Percentiles rank a stretch among this genome's conserved stretches.
phyloP scores from a whole-genome alignment of 2,329 filamentous ascomycete species.

The Paraphaeosphaeria minitans region DNA sequence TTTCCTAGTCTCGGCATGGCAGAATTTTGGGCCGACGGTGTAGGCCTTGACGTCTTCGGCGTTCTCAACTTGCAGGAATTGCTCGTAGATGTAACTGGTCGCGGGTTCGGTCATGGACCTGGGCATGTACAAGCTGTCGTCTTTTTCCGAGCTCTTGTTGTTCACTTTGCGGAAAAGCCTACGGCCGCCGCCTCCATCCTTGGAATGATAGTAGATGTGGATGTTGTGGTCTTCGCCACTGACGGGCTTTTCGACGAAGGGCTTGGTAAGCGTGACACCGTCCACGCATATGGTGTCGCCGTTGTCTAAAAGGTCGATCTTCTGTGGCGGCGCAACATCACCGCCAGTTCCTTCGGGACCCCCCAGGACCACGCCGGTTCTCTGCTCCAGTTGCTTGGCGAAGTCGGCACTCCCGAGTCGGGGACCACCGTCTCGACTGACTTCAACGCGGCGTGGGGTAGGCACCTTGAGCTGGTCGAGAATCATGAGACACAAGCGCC shows the following conservation, averaged over 20 bases:
- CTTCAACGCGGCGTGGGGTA: slow-evolving; percentile 85
- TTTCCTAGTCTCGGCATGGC: slow-evolving; percentile 95
- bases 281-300: slow-evolving; percentile 89
- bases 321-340: slow-evolving; percentile 61
- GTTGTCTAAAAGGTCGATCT: slow-evolving; percentile 86
- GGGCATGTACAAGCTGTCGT: slow-evolving; percentile 75
- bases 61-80: slow-evolving; percentile 95
- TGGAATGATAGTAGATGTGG: slow-evolving; percentile 92
- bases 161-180: slow-evolving; percentile 96
- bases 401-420: slow-evolving; percentile 77
- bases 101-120: slow-evolving; percentile 79
- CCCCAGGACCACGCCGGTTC: slow-evolving; percentile 78
- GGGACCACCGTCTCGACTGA: slow-evolving; percentile 88
- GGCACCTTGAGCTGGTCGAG: slow-evolving; percentile 88
- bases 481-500: slow-evolving; percentile 84
- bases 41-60: slow-evolving; percentile 98
- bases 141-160: slow-evolving; percentile 97
- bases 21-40: slow-evolving; percentile 90
- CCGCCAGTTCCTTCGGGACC: slow-evolving; percentile 70
- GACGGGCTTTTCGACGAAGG: slow-evolving; percentile 98
- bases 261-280: slow-evolving; percentile 79
- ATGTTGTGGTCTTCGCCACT: slow-evolving; percentile 99
- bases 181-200: slow-evolving; percentile 84
- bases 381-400: slow-evolving; percentile 76
- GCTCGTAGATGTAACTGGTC: slow-evolving; percentile 94